Evolutionary conservation across 768 basidiomycete species (phyloP).

Genomic region (Tulasnella sp.): DNA sequence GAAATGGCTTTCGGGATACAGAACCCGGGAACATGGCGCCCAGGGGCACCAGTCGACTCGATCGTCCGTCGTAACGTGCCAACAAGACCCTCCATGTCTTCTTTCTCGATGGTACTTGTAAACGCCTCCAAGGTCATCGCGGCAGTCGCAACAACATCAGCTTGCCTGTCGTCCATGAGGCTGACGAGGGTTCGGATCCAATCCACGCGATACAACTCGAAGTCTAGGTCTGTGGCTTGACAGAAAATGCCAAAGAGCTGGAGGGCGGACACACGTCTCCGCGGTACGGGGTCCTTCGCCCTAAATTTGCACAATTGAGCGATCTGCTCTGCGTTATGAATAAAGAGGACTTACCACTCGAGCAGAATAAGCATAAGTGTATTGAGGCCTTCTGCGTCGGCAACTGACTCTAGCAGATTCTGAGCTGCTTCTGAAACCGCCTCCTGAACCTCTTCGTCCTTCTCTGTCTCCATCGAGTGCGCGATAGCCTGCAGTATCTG

Average conservation of each 20-base stretch:
- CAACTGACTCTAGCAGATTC: conserved; percentile 66
- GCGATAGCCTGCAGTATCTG: conserved; percentile 71
- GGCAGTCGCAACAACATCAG: conserved; percentile 55
- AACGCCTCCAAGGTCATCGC: conserved; percentile 76
- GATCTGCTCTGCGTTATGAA: not conserved
- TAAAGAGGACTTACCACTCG: conserved; percentile 54
- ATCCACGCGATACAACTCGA: conserved; percentile 77
- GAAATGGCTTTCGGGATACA: conserved; percentile 72
- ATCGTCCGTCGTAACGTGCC: conserved; percentile 81
- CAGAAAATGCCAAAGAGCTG: conserved; percentile 73
- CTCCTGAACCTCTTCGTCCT: conserved; percentile 52
- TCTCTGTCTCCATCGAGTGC: conserved; percentile 51
- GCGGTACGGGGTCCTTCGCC: conserved; percentile 64
- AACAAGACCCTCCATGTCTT: conserved; percentile 83
- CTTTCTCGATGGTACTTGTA: conserved; percentile 83
- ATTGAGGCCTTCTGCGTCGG: conserved; percentile 80
- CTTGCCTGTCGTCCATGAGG: conserved; percentile 57
- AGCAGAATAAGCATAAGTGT: conserved; percentile 80
- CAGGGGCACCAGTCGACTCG: conserved; percentile 72
- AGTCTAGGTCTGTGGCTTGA: conserved; percentile 68
- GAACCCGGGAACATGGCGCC: conserved; percentile 74
- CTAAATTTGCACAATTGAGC: conserved; percentile 30
- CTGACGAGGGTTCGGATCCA: conserved; percentile 88
- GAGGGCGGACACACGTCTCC: conserved; percentile 68
- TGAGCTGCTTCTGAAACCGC: conserved; percentile 68